Evolutionary conservation across 2,329 filamentous ascomycete genomes (phyloP).

Genomic region (Eurotiales sp.): DNA sequence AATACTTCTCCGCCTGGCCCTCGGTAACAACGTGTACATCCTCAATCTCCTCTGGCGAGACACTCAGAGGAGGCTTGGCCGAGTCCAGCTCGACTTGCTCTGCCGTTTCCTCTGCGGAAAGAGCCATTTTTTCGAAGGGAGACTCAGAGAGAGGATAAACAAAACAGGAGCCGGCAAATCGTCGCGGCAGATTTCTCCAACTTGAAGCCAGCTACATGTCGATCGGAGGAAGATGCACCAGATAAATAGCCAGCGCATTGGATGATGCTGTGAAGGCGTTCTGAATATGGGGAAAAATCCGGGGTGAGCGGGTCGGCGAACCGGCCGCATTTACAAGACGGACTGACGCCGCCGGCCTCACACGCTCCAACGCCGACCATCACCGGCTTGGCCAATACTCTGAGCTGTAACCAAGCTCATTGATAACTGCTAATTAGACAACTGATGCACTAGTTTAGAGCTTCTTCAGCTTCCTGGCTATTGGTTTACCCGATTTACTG

Average conservation of each 20-base stretch:
- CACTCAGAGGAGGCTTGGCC: background rate
- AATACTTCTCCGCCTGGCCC: conserved; percentile 34
- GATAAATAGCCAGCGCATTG: background rate
- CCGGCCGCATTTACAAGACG: background rate
- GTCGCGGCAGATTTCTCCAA: background rate
- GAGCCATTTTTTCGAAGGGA: background rate
- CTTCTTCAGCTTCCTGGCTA: background rate
- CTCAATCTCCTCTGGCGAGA: background rate
- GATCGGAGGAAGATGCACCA: background rate
- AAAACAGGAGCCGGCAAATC: no score
- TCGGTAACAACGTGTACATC: background rate
- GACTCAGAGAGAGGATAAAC: no score
- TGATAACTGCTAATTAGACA: no score
- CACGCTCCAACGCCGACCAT: background rate
- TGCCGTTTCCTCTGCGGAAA: background rate
- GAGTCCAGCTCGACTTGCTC: background rate
- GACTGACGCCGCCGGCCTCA: background rate
- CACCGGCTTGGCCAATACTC: background rate
- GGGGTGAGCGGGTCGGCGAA: background rate
- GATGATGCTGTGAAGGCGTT: background rate
- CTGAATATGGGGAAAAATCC: background rate
- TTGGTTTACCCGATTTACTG: background rate
- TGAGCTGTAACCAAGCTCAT: no score
- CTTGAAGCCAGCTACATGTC: background rate
- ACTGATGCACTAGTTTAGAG: no score